Evolutionary conservation across 2,329 filamentous ascomycete species (phyloP), one percentile per base, ranked within the genome.

Genomic region (Ampelomyces quisqualis): DNA sequence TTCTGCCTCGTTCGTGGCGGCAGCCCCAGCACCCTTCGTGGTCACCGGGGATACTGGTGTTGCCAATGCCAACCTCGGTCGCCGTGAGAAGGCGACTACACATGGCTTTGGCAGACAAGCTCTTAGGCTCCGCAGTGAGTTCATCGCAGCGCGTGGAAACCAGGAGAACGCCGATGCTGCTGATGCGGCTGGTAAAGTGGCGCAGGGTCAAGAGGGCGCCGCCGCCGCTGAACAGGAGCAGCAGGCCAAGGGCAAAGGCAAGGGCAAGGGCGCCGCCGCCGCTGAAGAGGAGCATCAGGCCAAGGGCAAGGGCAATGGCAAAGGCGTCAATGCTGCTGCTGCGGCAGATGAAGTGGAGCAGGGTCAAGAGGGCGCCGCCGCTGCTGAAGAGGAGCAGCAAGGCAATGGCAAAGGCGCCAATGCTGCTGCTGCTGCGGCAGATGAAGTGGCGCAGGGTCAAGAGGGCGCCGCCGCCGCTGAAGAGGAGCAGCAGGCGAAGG

Each of bases 1-100:
- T 50, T 66, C 64, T 17, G 51, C 57, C 14, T 56, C 57, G n/a
- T 42, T 67, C 27, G 64, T 67, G 24, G 55, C 53, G 45, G 60
- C 58, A 32, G 62, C 54, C 30, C 64, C 64, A 19, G 51, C 57
- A 18, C 56, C 62, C 10, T 65, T 59, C 27, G 52, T 58, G 10
- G 60, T 58, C 37, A 57, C 55, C 30, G 60, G 60, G 31, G 50
- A 54, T 32, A 54, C 56, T 5, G 53, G 51, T 53, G 42, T 55
- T 20, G 58, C 61, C 6, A 42, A 43, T 20, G 51, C 53, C 22
- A 45, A 57, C 38, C 50, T 64, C 21, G 53, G 38, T 24, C 54
- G 53, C 24, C 53, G 58, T 20, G 54, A 57, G 35, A 50, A 38
- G 18, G 39, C 40, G 11, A 19, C 51, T 20, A 40, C 57, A 23